Evolutionary conservation across 1,284 basidiomycete species (phyloP).

Genomic region (Naganishia liquefaciens): DNA sequence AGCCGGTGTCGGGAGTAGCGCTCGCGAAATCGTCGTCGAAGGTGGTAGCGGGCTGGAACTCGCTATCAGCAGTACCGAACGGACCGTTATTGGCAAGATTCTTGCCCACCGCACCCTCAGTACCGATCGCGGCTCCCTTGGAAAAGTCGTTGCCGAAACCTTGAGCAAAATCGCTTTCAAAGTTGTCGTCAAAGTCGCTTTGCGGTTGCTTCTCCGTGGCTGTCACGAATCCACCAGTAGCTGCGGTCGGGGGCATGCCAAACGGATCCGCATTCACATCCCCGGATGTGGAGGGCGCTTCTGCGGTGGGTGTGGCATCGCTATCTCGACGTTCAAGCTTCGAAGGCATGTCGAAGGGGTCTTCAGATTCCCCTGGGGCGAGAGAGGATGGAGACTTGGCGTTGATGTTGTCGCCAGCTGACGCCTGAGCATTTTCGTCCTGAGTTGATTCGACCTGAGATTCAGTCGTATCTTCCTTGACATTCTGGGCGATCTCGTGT

Average conservation of each 20-base stretch:
- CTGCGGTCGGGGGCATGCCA: constrained; percentile 51
- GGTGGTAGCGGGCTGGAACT: background rate
- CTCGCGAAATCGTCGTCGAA: constrained; percentile 22
- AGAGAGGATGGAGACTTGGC: background rate
- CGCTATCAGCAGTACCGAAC: too few species aligned
- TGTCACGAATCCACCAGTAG: constrained; percentile 30
- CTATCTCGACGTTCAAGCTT: background rate
- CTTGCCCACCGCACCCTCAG: background rate
- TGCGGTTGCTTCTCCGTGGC: constrained; percentile 13
- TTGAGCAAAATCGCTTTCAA: constrained; percentile 39
- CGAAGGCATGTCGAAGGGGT: constrained; percentile 31
- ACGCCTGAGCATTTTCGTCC: constrained; percentile 8
- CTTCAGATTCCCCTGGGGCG: constrained; percentile 6
- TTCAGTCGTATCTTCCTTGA: constrained; percentile 13
- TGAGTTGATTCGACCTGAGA: constrained; percentile 21
- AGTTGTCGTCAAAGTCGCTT: constrained; percentile 9
- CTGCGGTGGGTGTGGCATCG: constrained; percentile 13
- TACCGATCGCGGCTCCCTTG: background rate
- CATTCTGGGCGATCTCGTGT: constrained; percentile 26
- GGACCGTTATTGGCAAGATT: too few species aligned
- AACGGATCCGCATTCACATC: constrained; percentile 66
- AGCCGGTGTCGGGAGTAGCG: constrained; percentile 36
- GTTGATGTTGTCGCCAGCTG: background rate
- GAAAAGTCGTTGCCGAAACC: constrained; percentile 48
- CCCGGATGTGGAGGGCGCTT: constrained; percentile 33